Evolutionary conservation across 139 green algal species (phyloP), one percentile per base, ranked within the genome.

Genomic region (Chlamydomonas sp.): DNA sequence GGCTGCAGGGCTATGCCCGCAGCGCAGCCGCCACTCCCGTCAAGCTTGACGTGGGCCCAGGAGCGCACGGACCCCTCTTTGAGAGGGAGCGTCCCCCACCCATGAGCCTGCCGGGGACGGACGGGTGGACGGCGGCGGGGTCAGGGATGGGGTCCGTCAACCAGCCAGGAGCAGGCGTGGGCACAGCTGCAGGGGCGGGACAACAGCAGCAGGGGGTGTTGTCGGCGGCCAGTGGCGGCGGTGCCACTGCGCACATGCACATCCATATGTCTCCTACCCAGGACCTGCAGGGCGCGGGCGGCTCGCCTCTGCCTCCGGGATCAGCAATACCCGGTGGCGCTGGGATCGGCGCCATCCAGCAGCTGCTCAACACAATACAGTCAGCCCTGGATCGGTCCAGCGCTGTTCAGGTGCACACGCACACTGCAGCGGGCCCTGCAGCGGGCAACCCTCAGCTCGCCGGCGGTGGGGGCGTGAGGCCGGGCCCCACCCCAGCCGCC

Each of bases 361-460:
- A 88, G 83, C 83, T 88, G 74, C 62, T 88, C 10, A 17, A 76
- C 63, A 88, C 83, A 0, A 88, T 88, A 14, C 83, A 82, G 17
- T 60, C 59, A 7, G 83, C 83, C 15, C 63, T 88, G 4, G 63
- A 82, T 1, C 78, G 82, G 83, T 82, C 83, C 62, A 49, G 31
- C 31, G 15, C 58, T 67, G 64, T 63, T 62, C 60, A 77, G 1
- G 61, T 79, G 9, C 58, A n/a, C 7, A 69, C 1, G 58, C 63
- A 20, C 71, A 62, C 71, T 14, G 68, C 16, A 8, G 15, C 15
- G 18, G 67, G 17, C 16, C 18, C 9, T 18, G 78, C 78, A 63
- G 62, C 78, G 63, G 64, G 16, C 63, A 18, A 74, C 63, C 18
- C 63, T 84, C n/a, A 79, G 12, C 66, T 18, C 66, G 12, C 66